Evolutionary conservation across 129 eudicot species (phyloP), one percentile per base, ranked within the genome.

Genomic region (Flaveria sonorensis): DNA sequence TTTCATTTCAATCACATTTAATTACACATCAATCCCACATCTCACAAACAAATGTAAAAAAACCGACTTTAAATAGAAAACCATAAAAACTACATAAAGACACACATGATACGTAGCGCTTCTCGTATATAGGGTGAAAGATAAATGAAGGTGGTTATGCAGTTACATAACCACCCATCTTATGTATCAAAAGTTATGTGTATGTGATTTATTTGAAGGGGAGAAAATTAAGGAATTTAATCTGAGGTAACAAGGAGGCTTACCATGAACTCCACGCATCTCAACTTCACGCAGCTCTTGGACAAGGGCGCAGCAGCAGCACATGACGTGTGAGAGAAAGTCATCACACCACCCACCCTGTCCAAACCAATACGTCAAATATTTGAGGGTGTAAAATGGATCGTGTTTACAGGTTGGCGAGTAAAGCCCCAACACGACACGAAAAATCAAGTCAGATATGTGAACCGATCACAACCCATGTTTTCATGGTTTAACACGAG

Each of bases 221-320:
- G 0, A 14, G 56, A 50, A 50, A 50, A 4, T 0, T 18, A 47
- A 40, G 43, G 76, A 21, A 39, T 40, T 45, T 4, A 26, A 79
- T n/a, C 62, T 10, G 30, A 77, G 48, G 16, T 52, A 48, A 60
- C 59, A 72, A 10, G 23, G 63, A 4, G 36, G 63, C 83, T 11
- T 87, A 95, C 99, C 97, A 73, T 87, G 84, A 65, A 76, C 69
- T 61, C 95, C 92, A 46, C 95, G 99, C 66, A 86, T 86, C 86
- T 95, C 95, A 12, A 95, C 86, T 85, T 95, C 99, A 16, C 99
- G 86, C 83, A 81, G 83, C 85, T 95, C 99, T 92, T 95, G 99
- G 67, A 95, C 99, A 81, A 95, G 99, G 12, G 99, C 97, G 79
- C 99, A 95, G 78, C 99, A 95, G 78, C 99, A 95, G 65, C 99